Evolutionary conservation across 2,329 filamentous ascomycete genomes (phyloP).

Genomic region (Ceratocystis cubensis): DNA sequence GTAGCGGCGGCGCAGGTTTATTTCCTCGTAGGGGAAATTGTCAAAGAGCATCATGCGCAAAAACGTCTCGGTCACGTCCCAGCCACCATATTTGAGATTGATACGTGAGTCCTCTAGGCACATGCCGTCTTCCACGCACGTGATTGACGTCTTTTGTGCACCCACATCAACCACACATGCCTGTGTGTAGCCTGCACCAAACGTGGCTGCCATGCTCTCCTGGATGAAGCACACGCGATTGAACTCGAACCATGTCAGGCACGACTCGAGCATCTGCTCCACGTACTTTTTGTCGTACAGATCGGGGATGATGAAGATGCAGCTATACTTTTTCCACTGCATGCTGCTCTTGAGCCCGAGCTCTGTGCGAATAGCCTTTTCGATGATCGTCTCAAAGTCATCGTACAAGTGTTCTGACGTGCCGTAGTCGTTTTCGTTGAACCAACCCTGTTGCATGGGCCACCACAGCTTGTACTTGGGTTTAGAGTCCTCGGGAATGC

Average conservation of each 20-base stretch:
- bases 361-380: constrained; percentile 76
- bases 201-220: constrained; percentile 87
- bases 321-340: constrained; percentile 82
- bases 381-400: constrained; percentile 76
- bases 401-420: constrained; percentile 69
- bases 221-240: constrained; percentile 86
- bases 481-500: constrained; percentile 77
- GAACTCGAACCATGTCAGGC: constrained; percentile 83
- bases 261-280: constrained; percentile 67
- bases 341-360: constrained; percentile 64
- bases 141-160: constrained; percentile 92
- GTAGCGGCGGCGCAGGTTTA: constrained; percentile 79
- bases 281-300: constrained; percentile 93
- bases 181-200: constrained; percentile 86
- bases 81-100: constrained; percentile 87
- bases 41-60: constrained; percentile 97
- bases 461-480: constrained; percentile 88
- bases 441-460: constrained; percentile 74
- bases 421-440: constrained; percentile 81
- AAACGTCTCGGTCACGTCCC: constrained; percentile 86
- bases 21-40: constrained; percentile 88
- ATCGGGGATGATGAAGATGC: constrained; percentile 93
- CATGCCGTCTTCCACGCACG: constrained; percentile 93
- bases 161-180: constrained; percentile 94
- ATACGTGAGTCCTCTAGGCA: constrained; percentile 88